A percentile compares a stretch with the other conserved stretches of the same genome.
Conservation (phyloP, 2,329 filamentous ascomycete species). For the Colletotrichum orbiculare region DNA sequence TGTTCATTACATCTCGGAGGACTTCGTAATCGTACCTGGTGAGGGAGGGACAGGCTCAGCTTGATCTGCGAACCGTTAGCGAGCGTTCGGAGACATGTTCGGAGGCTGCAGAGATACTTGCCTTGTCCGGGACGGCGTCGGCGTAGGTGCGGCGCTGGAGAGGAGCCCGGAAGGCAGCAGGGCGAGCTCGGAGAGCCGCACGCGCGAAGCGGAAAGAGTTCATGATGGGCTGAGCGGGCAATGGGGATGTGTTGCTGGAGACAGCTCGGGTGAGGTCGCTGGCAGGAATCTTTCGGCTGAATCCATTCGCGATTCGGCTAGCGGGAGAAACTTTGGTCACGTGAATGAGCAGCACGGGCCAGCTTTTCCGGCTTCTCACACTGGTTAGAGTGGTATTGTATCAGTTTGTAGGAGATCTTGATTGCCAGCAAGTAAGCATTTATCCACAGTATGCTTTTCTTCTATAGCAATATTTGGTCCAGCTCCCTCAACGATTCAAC, state of each 20-base stretch:
- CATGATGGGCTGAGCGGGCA: conserved; percentile 74
- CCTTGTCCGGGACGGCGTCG: conserved; percentile 87
- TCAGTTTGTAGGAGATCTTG: no score
- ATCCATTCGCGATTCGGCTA: conserved; percentile 53
- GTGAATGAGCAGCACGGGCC: conserved; percentile 42
- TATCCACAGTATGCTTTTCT: no score
- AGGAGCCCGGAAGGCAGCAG: conserved; percentile 79
- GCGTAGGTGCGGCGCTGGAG: conserved; percentile 92
- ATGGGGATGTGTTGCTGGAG: conserved; percentile 62
- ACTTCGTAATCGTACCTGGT: conserved; percentile 80
- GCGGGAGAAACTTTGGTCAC: conserved; percentile 47
- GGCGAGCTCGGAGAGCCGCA: conserved; percentile 85
- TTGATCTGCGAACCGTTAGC: conserved; percentile 75
- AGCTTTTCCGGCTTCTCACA: neutral
- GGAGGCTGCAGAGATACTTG: conserved; percentile 47
- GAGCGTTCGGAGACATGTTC: conserved; percentile 39
- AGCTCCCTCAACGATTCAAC: no score
- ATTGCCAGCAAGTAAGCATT: no score
- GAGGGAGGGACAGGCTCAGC: conserved; percentile 96
- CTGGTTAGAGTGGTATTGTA: no score
- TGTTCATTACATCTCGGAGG: conserved; percentile 9
- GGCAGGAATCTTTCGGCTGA: conserved; percentile 60
- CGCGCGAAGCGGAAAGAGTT: conserved; percentile 94
- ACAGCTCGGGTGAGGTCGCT: conserved; percentile 54
- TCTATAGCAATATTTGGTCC: no score